Evolutionary conservation across 768 basidiomycete genomes (phyloP).

Genomic region (Pleurotus cornucopiae): DNA sequence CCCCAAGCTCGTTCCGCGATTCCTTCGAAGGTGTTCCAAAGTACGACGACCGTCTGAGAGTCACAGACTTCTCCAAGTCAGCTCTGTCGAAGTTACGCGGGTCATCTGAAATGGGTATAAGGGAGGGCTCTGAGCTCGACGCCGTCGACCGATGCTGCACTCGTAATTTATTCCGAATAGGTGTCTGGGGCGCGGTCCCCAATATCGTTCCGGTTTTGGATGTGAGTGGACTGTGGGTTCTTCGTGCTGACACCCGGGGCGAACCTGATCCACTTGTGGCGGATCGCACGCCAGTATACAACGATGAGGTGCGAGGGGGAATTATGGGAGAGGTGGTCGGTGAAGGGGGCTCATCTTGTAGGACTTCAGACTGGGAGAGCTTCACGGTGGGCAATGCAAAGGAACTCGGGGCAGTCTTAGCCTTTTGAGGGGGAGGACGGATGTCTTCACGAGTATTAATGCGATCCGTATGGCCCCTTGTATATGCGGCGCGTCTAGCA

Average conservation of each 20-base stretch:
- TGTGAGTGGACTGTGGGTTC: conserved; percentile 39
- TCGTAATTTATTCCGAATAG: conserved; percentile 35
- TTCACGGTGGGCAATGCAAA: conserved; percentile 24
- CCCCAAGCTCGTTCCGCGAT: conserved; percentile 55
- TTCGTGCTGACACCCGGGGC: conserved; percentile 27
- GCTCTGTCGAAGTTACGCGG: conserved; percentile 39
- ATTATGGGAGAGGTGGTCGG: conserved; percentile 26
- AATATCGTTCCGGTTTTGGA: conserved; percentile 34
- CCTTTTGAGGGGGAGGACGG: conserved; percentile 18
- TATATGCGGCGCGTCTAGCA: conserved; percentile 34
- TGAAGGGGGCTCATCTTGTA: conserved; percentile 18
- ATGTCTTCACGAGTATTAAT: conserved; percentile 16
- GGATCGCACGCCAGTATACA: conserved; percentile 32
- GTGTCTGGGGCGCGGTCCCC: conserved; percentile 6
- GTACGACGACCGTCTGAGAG: conserved; percentile 2
- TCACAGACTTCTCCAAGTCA: conserved; percentile 1
- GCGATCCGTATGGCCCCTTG: conserved; percentile 32
- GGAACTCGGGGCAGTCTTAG: conserved; percentile 11
- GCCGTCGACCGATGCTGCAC: conserved; percentile 70
- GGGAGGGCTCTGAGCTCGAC: conserved; percentile 80
- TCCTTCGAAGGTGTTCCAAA: conserved; percentile 17
- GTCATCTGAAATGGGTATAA: conserved; percentile 54
- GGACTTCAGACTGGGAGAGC: conserved; percentile 22
- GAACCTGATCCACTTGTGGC: conserved; percentile 26
- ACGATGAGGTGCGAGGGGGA: conserved; percentile 48